Evolutionary conservation across 192 early-diverging fungal species (phyloP), one percentile per base, ranked within the genome.

Genomic region (Entophlyctis helioformis): DNA sequence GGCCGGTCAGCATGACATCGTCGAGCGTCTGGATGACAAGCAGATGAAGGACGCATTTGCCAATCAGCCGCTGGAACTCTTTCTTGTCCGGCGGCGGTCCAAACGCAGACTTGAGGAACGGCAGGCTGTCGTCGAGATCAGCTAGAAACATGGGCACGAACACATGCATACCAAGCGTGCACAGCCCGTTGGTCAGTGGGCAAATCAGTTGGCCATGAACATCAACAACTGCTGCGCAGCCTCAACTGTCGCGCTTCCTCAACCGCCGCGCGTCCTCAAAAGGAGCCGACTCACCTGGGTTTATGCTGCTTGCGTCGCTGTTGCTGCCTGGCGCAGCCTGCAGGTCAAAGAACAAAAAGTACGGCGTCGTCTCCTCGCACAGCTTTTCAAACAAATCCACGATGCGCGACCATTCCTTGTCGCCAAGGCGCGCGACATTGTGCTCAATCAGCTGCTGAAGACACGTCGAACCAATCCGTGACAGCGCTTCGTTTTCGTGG

Each of bases 401-500:
- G 13, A 90, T 60, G 44, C 78, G 58, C 20, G 67, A 71, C 89
- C 91, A 96, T 10, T 77, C 74, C 10, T 57, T 62, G 3, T 63
- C 62, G 46, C 84, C 78, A 40, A 89, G 76, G 53, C 81, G 82
- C 25, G 59, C 33, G n/a, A 76, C 70, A 56, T 96, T 96, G 22
- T 57, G 54, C 44, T 85, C 83, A 20, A 96, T 71, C 44, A 91
- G 72, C 46, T 91, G 88, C 59, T 92, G 88, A 42, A 96, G 56
- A 43, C 91, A 96, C 24, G 83, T 82, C 10, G 83, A 84, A 5
- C 91, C 91, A 42, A 96, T 91, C 42, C 82, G 65, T 20, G 87
- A 84, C 53, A 96, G 62, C 1, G 87, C 78, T 57, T 96, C 88
- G 47, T 90, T 90, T 57, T 90, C 88, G 79, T 94, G 91, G 20